Evolutionary conservation across 139 green algal species (phyloP).

Genomic region (Coelastrella sp.): DNA sequence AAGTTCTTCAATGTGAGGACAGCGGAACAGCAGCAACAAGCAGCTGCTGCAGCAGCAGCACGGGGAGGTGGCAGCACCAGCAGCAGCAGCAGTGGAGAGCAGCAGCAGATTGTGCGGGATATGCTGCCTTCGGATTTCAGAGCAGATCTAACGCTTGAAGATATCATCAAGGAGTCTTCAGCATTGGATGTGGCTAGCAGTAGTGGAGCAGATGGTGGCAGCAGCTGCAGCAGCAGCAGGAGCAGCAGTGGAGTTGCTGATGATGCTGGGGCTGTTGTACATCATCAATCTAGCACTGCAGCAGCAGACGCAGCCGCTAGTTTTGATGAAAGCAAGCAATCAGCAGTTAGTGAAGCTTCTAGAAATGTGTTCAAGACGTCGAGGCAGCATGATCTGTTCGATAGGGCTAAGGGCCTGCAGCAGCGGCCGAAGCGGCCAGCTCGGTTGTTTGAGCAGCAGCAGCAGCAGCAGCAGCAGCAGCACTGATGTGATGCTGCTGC

Average conservation of each 20-base stretch:
- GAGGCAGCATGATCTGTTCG: background rate
- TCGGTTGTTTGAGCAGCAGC: conserved; percentile 3
- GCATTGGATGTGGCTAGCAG: conserved; percentile 5
- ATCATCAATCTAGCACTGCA: background rate
- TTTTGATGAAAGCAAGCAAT: background rate
- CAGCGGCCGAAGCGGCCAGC: background rate
- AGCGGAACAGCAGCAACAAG: background rate
- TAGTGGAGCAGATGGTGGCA: background rate
- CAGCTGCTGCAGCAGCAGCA: background rate
- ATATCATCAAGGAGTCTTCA: conserved; percentile 32
- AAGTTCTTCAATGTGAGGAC: conserved; percentile 29
- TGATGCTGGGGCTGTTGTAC: background rate
- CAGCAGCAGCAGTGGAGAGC: background rate
- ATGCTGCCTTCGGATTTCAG: conserved; percentile 47
- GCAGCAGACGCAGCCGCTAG: background rate
- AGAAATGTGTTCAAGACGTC: background rate
- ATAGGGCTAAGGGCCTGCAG: background rate
- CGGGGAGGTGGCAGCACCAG: background rate
- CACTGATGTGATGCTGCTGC: too few relatives aligned
- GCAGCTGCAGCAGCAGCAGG: conserved; percentile 11
- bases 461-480: conserved; percentile 3
- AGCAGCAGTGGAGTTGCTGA: background rate
- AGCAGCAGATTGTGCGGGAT: conserved; percentile 33
- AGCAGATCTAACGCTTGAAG: conserved; percentile 32
- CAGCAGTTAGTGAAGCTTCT: background rate